A percentile compares a stretch with the other conserved stretches of the same genome.
These are phyloP conservation scores for Trametes punicea DNA, from an alignment of 768 basidiomycete species.

Conservation along the genomic window DNA sequence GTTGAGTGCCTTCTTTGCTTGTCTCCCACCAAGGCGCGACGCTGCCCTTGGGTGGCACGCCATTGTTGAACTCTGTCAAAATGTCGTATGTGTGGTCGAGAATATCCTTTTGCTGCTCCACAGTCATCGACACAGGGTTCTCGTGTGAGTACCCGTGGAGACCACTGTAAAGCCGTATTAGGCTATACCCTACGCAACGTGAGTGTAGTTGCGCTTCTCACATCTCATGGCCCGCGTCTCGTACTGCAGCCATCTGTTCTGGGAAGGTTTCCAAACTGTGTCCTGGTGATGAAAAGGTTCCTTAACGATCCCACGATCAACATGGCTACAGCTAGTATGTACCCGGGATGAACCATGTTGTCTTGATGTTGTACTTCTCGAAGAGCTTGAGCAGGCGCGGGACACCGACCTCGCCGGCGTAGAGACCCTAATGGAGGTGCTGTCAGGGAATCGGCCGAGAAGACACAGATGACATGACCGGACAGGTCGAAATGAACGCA, in stretches of 20 bases:
- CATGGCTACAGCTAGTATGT: not conserved
- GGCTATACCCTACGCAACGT: not conserved
- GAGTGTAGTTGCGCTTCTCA: slow-evolving; percentile 23
- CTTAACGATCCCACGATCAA: not conserved
- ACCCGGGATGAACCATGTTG: slow-evolving; percentile 80
- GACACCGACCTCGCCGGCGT: slow-evolving; percentile 71
- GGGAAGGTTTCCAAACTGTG: slow-evolving; percentile 78
- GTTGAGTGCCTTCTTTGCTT: slow-evolving; percentile 58
- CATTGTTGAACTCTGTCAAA: slow-evolving; percentile 64
- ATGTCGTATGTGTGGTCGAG: slow-evolving; percentile 61
- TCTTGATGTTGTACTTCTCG: slow-evolving; percentile 61
- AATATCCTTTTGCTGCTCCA: slow-evolving; percentile 69
- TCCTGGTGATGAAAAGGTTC: slow-evolving; percentile 35
- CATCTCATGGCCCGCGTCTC: slow-evolving; percentile 75
- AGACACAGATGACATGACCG: not conserved
- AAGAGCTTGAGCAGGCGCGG: slow-evolving; percentile 70
- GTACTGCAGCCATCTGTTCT: slow-evolving; percentile 60
- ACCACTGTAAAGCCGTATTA: slow-evolving; percentile 37
- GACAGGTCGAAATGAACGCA: not conserved
- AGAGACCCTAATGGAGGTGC: slow-evolving; percentile 47
- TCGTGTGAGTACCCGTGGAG: slow-evolving; percentile 74
- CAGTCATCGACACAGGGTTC: slow-evolving; percentile 58
- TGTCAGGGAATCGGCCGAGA: not conserved
- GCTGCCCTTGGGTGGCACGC: slow-evolving; percentile 55
- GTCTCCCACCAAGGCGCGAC: slow-evolving; percentile 84